Percentiles rank a stretch among this genome's conserved stretches.
phyloP scores from a whole-genome alignment of 768 basidiomycete species.

The Pleurotus pulmonarius region DNA sequence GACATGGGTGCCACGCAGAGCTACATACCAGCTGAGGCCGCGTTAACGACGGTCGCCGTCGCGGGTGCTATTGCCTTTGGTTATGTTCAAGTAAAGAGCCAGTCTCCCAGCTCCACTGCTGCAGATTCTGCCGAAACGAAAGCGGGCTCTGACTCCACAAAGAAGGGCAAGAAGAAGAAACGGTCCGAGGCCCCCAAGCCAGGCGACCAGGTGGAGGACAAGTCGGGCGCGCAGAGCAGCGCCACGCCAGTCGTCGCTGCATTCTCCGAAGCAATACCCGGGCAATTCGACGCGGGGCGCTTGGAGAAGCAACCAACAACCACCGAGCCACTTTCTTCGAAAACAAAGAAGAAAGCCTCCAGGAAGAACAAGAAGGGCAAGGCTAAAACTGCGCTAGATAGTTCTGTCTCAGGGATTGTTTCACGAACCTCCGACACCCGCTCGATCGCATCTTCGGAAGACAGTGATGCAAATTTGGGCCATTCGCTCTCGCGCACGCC shows the following conservation, averaged over 20 bases:
- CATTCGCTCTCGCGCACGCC: slow-evolving; percentile 6
- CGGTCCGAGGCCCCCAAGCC: slow-evolving; percentile 9
- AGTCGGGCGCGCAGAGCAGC: slow-evolving; percentile 10
- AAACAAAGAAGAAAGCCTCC: slow-evolving; percentile 28
- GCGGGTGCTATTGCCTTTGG: slow-evolving; percentile 38
- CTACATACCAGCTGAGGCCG: slow-evolving; percentile 32
- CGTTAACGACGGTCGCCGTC: slow-evolving; percentile 33
- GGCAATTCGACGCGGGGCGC: slow-evolving; percentile 33
- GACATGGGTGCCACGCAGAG: slow-evolving; percentile 47
- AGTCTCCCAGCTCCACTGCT: neutral
- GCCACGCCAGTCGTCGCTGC: slow-evolving; percentile 18
- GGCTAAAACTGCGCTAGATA: slow-evolving; percentile 13
- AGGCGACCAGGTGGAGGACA: slow-evolving; percentile 11
- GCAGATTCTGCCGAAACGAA: neutral
- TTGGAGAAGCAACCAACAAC: slow-evolving; percentile 7
- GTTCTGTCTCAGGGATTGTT: slow-evolving; percentile 9
- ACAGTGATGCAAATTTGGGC: slow-evolving; percentile 8
- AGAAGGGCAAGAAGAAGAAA: slow-evolving; percentile 28
- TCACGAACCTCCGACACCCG: slow-evolving; percentile 15
- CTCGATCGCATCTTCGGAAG: slow-evolving; percentile 16
- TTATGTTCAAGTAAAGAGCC: slow-evolving; percentile 24
- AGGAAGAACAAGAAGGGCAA: slow-evolving; percentile 51
- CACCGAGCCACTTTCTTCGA: slow-evolving; percentile 6
- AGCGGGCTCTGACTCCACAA: slow-evolving; percentile 8
- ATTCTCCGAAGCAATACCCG: slow-evolving; percentile 39